Percentiles rank a stretch among this genome's conserved stretches.
phyloP scores from a whole-genome alignment of 768 basidiomycete genomes.

The Kwoniella botswanensis region DNA sequence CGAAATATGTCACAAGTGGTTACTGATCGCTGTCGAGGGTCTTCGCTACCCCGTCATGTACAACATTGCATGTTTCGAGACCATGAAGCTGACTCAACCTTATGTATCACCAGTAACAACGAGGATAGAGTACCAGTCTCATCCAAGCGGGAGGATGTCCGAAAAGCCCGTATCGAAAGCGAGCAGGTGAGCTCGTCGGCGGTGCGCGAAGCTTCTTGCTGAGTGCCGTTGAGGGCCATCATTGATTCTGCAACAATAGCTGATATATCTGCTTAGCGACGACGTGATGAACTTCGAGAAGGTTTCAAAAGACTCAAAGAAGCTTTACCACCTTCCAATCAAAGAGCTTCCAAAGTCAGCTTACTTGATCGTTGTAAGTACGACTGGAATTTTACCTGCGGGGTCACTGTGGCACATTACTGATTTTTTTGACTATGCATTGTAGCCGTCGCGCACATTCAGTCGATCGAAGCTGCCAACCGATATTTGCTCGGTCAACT shows the following conservation, averaged over 20 bases:
- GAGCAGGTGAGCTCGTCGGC: constrained; percentile 48
- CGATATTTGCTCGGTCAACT: constrained; percentile 28
- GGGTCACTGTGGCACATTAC: not conserved
- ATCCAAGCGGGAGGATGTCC: constrained; percentile 26
- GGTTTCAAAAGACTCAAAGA: constrained; percentile 90
- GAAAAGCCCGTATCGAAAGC: constrained; percentile 39
- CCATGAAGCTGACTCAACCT: not conserved
- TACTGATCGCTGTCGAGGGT: not conserved
- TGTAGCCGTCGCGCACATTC: constrained; percentile 80
- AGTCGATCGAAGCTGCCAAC: constrained; percentile 69
- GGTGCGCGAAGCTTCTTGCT: constrained; percentile 32
- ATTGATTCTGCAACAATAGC: not conserved
- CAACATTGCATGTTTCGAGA: too few relatives aligned
- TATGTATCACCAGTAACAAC: not conserved
- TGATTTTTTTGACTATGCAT: not conserved
- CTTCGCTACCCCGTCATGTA: not conserved
- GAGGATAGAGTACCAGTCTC: constrained; percentile 18
- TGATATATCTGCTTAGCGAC: constrained; percentile 64
- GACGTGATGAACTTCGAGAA: constrained; percentile 89
- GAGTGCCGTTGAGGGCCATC: constrained; percentile 13
- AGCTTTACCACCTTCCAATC: constrained; percentile 83
- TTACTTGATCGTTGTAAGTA: constrained; percentile 79
- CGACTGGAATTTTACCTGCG: not conserved
- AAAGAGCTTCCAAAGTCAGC: constrained; percentile 91
- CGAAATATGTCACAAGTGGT: not conserved